Percentiles rank a stretch among this genome's conserved stretches.
These are phyloP conservation scores for Tolypocladium ophioglossoides DNA, from an alignment of 2,329 filamentous ascomycete species.

Conservation along the genomic window DNA sequence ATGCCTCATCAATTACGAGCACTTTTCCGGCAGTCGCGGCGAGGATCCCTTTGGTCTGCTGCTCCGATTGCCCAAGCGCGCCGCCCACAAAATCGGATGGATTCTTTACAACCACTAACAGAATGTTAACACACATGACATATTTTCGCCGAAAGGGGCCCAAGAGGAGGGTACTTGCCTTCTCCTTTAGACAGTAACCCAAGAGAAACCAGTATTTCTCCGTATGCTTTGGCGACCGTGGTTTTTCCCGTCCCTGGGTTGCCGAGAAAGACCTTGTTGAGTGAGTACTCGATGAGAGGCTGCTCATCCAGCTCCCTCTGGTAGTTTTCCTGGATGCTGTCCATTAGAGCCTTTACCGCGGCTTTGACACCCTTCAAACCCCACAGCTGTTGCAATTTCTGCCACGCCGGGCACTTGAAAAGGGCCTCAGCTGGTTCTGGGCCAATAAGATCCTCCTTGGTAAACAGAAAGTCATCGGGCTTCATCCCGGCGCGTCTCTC, in stretches of 20 bases:
- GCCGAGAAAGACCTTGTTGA: conserved; percentile 63
- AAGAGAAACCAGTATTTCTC: conserved; percentile 18
- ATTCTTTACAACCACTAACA: conserved; percentile 53
- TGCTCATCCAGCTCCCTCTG: conserved; percentile 52
- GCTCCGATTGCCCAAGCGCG: conserved; percentile 55
- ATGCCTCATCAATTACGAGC: conserved; percentile 72
- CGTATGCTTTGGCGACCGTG: conserved; percentile 36
- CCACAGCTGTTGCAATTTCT: conserved; percentile 43
- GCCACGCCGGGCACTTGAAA: conserved; percentile 42
- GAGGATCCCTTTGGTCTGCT: conserved; percentile 62
- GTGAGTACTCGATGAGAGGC: conserved; percentile 43
- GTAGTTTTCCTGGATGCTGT: conserved; percentile 43
- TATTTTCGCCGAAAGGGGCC: too few relatives aligned
- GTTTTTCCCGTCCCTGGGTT: conserved; percentile 70
- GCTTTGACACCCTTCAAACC: conserved; percentile 54
- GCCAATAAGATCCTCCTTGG: conserved; percentile 60
- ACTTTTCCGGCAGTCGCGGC: conserved; percentile 59
- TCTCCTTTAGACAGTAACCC: conserved; percentile 59
- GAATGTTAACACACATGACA: too few relatives aligned
- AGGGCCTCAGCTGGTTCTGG: conserved; percentile 50
- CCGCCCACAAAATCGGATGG: conserved; percentile 63
- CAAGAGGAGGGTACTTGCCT: conserved; percentile 5
- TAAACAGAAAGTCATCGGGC: conserved; percentile 49
- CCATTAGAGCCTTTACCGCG: conserved; percentile 46
- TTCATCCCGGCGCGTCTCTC: conserved; percentile 28